Base-by-base conservation (phyloP, 2,329 filamentous ascomycete genomes). In the Colletotrichum trifolii region DNA sequence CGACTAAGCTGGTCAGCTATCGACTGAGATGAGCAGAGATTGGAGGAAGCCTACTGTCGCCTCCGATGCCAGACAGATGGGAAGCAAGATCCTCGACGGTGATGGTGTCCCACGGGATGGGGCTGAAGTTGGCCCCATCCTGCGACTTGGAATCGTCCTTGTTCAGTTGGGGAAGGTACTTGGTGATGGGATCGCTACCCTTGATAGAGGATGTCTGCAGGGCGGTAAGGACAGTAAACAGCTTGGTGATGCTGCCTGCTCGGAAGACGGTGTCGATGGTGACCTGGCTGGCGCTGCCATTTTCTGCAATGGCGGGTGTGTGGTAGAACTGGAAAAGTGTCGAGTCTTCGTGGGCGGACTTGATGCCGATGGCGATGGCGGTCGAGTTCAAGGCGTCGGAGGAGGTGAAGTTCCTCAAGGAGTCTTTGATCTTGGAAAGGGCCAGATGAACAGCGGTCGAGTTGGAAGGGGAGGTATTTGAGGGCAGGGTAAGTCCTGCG, bases 241-340 rank as follows among this genome's bases (percentile, higher is more conserved):
- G 60, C 63, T 82, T 83, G 2, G 78, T 80, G 35, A 79, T 57
- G 52, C 79, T 82, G 1, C 75, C 79, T 13, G 81, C 72, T 9
- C 81, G 76, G 67, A 80, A 82, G 2, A 82, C 74, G 0, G 77
- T 81, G 60, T 83, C 71, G 8, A 73, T 73, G 38, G 78, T 73
- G 4, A 83, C 73, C 2, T 69, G 70, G 8, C 52, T 56, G 2
- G 64, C 56, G 46, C 71, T 67, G 12, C 46, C 46, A 4, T 63
- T 50, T 10, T 58, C 52, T 8, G 66, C 61, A 0, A 69, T 70
- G 0, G 74, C 68, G 0, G 80, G 79, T 0, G 81, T 83, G 65
- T 78, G 75, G 68, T 81, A 76, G 53, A 78, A 74, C 36, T 80
- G 76, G 50, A 83, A 72, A 10, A 83, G 67, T 1, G 74, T 71